These are phyloP conservation scores for Arabis hirsuta DNA, from an alignment of 345 rosid species.

Conservation along the genomic window DNA sequence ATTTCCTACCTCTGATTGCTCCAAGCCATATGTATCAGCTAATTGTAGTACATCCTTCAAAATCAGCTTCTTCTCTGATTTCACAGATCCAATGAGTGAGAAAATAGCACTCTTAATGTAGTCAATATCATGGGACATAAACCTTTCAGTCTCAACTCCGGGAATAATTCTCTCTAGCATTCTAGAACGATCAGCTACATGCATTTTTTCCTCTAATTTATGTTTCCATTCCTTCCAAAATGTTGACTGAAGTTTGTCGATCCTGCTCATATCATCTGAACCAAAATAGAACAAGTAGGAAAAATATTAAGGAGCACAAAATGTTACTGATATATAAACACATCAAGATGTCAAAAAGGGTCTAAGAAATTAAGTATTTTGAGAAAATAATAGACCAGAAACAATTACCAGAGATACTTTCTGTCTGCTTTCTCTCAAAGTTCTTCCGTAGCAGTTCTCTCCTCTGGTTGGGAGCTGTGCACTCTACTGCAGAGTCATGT, in stretches of 20 bases:
- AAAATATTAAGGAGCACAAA: slow-evolving; percentile 15
- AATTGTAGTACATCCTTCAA: slow-evolving; percentile 64
- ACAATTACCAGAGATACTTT: slow-evolving; percentile 65
- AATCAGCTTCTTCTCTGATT: slow-evolving; percentile 76
- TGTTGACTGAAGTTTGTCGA: slow-evolving; percentile 79
- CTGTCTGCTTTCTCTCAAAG: slow-evolving; percentile 69
- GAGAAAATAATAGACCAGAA: neutral
- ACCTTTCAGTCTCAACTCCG: slow-evolving; percentile 81
- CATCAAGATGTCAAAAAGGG: slow-evolving; percentile 17
- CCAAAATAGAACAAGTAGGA: slow-evolving; percentile 31
- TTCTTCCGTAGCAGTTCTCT: slow-evolving; percentile 70
- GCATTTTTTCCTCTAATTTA: slow-evolving; percentile 85
- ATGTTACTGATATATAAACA: slow-evolving; percentile 18
- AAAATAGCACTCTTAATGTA: slow-evolving; percentile 64
- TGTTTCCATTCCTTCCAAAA: slow-evolving; percentile 98
- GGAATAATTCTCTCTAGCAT: slow-evolving; percentile 80
- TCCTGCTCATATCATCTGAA: slow-evolving; percentile 78
- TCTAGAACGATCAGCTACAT: slow-evolving; percentile 78
- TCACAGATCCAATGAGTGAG: slow-evolving; percentile 70
- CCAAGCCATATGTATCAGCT: slow-evolving; percentile 66
- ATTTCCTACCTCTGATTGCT: slow-evolving; percentile 65
- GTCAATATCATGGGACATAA: slow-evolving; percentile 71
- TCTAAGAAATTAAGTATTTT: neutral
- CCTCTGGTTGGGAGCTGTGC: slow-evolving; percentile 70
- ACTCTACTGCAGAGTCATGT: slow-evolving; percentile 81